These are phyloP conservation scores for Candida fluviatilis DNA, from an alignment of 805 yeast species.

Conservation along the genomic window DNA sequence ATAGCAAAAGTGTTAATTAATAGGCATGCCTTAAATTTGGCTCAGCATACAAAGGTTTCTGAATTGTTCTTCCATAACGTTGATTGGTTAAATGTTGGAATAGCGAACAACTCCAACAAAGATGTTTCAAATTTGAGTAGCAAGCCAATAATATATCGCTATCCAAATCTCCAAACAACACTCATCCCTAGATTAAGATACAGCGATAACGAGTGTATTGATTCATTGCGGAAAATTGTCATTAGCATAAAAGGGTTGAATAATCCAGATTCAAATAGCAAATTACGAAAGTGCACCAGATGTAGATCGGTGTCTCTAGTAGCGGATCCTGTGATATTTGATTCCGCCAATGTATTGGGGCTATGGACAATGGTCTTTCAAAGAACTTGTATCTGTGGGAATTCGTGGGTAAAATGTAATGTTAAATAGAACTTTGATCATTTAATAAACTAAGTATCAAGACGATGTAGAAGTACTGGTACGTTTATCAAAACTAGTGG, in stretches of 20 bases:
- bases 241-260: conserved; percentile 11
- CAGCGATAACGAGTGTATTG: conserved; percentile 24
- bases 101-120: conserved; percentile 13
- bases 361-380: conserved; percentile 65
- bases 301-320: conserved; percentile 41
- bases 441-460: too few relatives aligned
- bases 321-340: conserved; percentile 36
- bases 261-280: conserved; percentile 2
- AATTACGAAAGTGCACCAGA: conserved; percentile 35
- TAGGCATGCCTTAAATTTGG: conserved; percentile 40
- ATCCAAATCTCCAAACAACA: conserved; percentile 4
- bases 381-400: conserved; percentile 74
- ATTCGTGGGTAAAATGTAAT: conserved; percentile 55
- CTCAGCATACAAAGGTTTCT: conserved; percentile 45
- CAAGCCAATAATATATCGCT: conserved; percentile 2
- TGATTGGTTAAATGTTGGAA: conserved; percentile 55
- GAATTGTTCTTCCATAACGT: conserved; percentile 61
- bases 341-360: conserved; percentile 26
- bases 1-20: conserved; percentile 43
- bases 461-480: neutral
- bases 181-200: conserved; percentile 20
- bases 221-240: conserved; percentile 34
- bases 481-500: too few relatives aligned
- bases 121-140: neutral
- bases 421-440: neutral